Evolutionary conservation across 306 rosid genomes (phyloP).

Genomic region (Begonia fuchsioides): DNA sequence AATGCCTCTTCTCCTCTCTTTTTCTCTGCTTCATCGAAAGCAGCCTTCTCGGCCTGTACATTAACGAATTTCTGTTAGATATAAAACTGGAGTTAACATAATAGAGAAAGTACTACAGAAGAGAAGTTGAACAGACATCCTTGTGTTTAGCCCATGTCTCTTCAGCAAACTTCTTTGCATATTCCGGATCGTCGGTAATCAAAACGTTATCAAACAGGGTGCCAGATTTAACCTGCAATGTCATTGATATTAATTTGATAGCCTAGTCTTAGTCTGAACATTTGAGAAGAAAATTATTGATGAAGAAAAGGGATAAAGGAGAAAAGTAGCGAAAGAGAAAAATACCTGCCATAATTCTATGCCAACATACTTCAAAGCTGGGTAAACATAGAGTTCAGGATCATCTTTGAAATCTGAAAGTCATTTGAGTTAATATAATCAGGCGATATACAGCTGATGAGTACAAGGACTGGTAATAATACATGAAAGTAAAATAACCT

Average conservation of each 20-base stretch:
- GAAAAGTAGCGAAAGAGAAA: too few relatives aligned
- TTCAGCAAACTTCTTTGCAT: slow-evolving; percentile 85
- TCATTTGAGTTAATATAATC: background rate
- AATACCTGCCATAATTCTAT: slow-evolving; percentile 98
- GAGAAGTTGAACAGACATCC: slow-evolving; percentile 39
- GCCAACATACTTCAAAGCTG: slow-evolving; percentile 83
- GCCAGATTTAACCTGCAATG: slow-evolving; percentile 87
- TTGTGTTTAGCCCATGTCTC: slow-evolving; percentile 93
- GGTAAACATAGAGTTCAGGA: slow-evolving; percentile 86
- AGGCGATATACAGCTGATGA: background rate
- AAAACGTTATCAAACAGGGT: slow-evolving; percentile 83
- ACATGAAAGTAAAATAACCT: slow-evolving; percentile 30
- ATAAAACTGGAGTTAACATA: background rate
- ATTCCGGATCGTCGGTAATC: slow-evolving; percentile 74
- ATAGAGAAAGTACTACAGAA: background rate
- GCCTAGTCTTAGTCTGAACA: too few relatives aligned
- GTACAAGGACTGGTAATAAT: background rate
- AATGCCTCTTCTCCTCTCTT: slow-evolving; percentile 68
- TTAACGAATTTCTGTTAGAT: slow-evolving; percentile 13
- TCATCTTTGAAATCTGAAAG: slow-evolving; percentile 79
- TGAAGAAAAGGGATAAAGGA: too few relatives aligned
- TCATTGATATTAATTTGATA: background rate
- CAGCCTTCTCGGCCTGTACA: slow-evolving; percentile 90
- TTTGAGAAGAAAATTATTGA: too few relatives aligned
- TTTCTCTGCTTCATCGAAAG: slow-evolving; percentile 90